A percentile compares a stretch with the other conserved stretches of the same genome.
Evolutionary conservation across 192 early-diverging fungal genomes (phyloP).

Genomic region (Rhizophagus prolifer): DNA sequence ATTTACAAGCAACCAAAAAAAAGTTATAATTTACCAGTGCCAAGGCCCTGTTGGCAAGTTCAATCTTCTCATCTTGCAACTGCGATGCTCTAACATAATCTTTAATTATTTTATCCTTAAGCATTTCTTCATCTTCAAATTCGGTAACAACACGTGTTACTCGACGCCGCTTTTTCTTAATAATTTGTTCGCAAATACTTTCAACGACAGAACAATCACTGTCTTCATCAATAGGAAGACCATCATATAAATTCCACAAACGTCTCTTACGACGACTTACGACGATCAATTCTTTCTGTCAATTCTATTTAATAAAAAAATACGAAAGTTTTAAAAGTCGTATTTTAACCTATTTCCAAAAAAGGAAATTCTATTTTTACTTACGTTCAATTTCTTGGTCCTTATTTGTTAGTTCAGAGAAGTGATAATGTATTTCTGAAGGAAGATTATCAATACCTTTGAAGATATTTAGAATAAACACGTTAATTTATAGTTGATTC

Average conservation of each 20-base stretch:
- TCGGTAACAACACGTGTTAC: conserved; percentile 13
- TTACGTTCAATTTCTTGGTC: conserved; percentile 22
- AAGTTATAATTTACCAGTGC: conserved; percentile 1
- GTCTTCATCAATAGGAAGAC: conserved; percentile 2
- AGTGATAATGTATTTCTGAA: conserved; percentile 22
- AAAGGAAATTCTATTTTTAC: neutral
- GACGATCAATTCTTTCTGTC: conserved; percentile 7
- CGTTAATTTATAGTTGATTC: conserved; percentile 4
- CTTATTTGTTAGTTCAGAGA: conserved; percentile 16
- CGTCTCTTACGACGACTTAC: conserved; percentile 14
- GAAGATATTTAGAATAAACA: neutral
- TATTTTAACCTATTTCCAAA: neutral
- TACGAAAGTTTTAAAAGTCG: no score
- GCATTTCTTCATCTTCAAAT: conserved; percentile 24
- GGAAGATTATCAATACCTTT: conserved; percentile 22
- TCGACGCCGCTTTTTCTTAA: conserved; percentile 7
- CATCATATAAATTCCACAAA: conserved; percentile 19
- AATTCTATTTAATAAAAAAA: neutral
- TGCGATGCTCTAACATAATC: conserved; percentile 19
- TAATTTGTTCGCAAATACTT: neutral
- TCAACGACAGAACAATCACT: conserved; percentile 16
- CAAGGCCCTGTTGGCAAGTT: conserved; percentile 3
- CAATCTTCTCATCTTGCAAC: conserved; percentile 26
- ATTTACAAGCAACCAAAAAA: neutral
- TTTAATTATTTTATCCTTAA: conserved; percentile 10